These are phyloP conservation scores for Dactylellina cionopaga DNA, from an alignment of 2,329 filamentous ascomycete genomes.

Conservation along the genomic window DNA sequence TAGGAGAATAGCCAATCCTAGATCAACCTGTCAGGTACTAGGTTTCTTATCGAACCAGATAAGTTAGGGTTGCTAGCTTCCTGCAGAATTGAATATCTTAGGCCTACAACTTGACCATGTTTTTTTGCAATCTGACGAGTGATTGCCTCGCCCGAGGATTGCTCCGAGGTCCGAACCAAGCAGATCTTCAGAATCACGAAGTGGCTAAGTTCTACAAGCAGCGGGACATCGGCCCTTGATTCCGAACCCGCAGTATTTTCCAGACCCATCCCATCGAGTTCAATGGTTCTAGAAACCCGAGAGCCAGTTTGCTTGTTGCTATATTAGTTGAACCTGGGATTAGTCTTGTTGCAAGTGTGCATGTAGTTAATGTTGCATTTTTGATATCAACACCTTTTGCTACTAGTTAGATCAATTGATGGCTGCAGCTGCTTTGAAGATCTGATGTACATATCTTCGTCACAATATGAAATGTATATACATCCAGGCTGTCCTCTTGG, in stretches of 20 bases:
- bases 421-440: no score
- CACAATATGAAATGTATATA: no score
- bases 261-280: no score
- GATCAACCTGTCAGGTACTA: constrained; percentile 1
- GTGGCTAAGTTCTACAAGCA: not conserved
- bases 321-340: no score
- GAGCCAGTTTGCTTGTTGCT: no score
- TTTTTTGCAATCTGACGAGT: not conserved
- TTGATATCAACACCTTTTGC: no score
- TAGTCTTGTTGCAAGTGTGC: no score
- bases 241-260: not conserved
- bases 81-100: not conserved
- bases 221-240: constrained; percentile 26
- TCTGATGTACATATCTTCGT: no score
- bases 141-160: constrained; percentile 22
- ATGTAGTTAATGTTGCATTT: no score
- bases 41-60: constrained; percentile 3
- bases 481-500: no score
- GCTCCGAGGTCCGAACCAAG: constrained; percentile 6
- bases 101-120: not conserved
- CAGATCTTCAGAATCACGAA: constrained; percentile 17
- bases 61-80: not conserved
- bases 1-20: not conserved
- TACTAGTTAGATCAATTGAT: no score
- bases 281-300: no score